These are phyloP conservation scores for Aureoboletus auriporus DNA, from an alignment of 768 basidiomycete species.

Conservation along the genomic window DNA sequence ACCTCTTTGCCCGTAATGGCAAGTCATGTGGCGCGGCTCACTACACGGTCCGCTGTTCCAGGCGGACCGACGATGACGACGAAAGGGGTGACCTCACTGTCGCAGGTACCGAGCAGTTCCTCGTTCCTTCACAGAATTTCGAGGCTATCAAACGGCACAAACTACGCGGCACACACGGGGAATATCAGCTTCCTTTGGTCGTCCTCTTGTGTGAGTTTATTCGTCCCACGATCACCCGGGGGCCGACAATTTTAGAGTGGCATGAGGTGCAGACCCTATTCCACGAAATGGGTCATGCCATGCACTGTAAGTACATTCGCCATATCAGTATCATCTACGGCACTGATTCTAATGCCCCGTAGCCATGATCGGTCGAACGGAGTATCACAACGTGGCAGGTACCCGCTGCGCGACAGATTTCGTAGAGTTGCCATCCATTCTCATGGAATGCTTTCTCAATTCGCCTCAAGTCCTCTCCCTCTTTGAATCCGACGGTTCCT, in stretches of 20 bases:
- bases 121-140: slow-evolving; percentile 55
- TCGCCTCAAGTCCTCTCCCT: slow-evolving; percentile 81
- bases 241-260: slow-evolving; percentile 80
- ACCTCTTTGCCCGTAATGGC: slow-evolving; percentile 79
- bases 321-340: not conserved
- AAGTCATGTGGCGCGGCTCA: slow-evolving; percentile 94
- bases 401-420: slow-evolving; percentile 98
- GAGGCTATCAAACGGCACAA: slow-evolving; percentile 58
- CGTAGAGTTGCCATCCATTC: slow-evolving; percentile 94
- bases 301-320: slow-evolving; percentile 80
- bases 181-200: slow-evolving; percentile 86
- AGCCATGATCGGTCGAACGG: slow-evolving; percentile 98
- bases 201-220: slow-evolving; percentile 89
- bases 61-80: slow-evolving; percentile 91
- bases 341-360: slow-evolving; percentile 3
- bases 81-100: slow-evolving; percentile 53
- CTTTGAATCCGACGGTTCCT: slow-evolving; percentile 55
- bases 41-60: slow-evolving; percentile 94
- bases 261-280: slow-evolving; percentile 91
- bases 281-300: slow-evolving; percentile 99
- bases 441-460: slow-evolving; percentile 97
- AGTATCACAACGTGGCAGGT: slow-evolving; percentile 96
- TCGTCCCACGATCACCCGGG: slow-evolving; percentile 52
- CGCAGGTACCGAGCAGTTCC: slow-evolving; percentile 36
- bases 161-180: slow-evolving; percentile 59